These are phyloP conservation scores for Phtheirospermum japonicum DNA, from an alignment of 257 asterid genomes.

Conservation along the genomic window DNA sequence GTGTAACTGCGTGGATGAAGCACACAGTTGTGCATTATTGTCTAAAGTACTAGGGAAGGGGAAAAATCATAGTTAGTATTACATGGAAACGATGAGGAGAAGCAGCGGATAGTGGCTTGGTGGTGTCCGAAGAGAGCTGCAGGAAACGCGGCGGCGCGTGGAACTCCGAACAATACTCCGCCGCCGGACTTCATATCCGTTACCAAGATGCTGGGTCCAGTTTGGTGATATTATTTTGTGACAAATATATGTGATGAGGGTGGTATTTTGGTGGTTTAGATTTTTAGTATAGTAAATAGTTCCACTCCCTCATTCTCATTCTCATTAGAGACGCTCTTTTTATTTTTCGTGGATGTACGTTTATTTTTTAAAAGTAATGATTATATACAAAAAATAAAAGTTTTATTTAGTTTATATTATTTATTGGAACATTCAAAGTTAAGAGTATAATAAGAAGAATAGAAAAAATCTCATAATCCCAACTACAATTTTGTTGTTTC, in stretches of 20 bases:
- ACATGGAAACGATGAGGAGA: constrained; percentile 71
- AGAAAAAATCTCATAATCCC: too few species aligned
- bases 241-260: too few species aligned
- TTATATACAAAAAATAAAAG: too few species aligned
- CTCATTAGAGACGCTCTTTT: too few species aligned
- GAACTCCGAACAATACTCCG: constrained; percentile 65
- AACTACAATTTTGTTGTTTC: too few species aligned
- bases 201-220: constrained; percentile 21
- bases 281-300: background rate
- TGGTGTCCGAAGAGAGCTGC: constrained; percentile 42
- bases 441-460: too few species aligned
- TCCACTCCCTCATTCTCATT: too few species aligned
- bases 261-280: too few species aligned
- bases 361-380: too few species aligned
- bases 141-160: constrained; percentile 72
- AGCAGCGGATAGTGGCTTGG: constrained; percentile 55
- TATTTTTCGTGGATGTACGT: too few species aligned
- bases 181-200: constrained; percentile 64
- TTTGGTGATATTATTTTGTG: constrained; percentile 34
- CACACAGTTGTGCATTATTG: constrained; percentile 2
- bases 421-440: too few species aligned
- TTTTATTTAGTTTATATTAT: too few species aligned
- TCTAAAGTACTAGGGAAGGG: background rate
- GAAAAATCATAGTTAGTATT: background rate
- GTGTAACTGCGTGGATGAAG: constrained; percentile 11